phyloP scores from a whole-genome alignment of 192 early-diverging fungal genomes.

The Umbelopsis sp. region DNA sequence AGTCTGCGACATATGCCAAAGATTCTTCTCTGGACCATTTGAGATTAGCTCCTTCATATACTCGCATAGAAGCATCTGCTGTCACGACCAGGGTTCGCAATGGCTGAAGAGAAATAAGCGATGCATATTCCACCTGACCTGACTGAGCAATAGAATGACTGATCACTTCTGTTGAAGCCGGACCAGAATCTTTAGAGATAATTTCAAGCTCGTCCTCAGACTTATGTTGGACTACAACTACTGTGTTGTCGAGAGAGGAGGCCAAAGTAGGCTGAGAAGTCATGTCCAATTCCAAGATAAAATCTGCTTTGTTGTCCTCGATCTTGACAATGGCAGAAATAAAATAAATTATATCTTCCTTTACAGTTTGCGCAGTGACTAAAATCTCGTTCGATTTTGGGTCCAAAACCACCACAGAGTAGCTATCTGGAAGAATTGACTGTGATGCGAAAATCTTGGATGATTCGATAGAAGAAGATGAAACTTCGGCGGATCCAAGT shows the following conservation, averaged over 20 bases:
- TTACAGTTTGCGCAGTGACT: neutral
- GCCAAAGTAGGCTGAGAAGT: neutral
- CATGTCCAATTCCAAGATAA: slow-evolving; percentile 15
- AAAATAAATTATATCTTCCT: neutral
- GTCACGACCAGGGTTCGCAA: slow-evolving; percentile 57
- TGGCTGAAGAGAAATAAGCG: slow-evolving; percentile 24
- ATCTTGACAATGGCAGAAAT: slow-evolving; percentile 12
- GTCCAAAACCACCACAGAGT: neutral
- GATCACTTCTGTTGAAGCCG: neutral
- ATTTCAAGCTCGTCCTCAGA: slow-evolving; percentile 4
- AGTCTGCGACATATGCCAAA: slow-evolving; percentile 66
- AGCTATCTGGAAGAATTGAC: slow-evolving; percentile 27
- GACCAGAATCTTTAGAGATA: neutral
- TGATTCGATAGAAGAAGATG: slow-evolving; percentile 31
- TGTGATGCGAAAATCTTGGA: slow-evolving; percentile 22
- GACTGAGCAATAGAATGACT: slow-evolving; percentile 28
- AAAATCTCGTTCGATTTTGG: slow-evolving; percentile 29
- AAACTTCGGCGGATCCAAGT: slow-evolving; percentile 40
- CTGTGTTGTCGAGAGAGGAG: neutral
- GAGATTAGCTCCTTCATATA: slow-evolving; percentile 47
- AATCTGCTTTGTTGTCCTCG: slow-evolving; percentile 1
- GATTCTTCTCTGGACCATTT: slow-evolving; percentile 91
- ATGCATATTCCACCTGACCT: slow-evolving; percentile 27
- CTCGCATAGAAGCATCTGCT: slow-evolving; percentile 59
- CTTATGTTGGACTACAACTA: neutral